These are phyloP conservation scores for Penicillium sp. DNA, from an alignment of 2,329 filamentous ascomycete genomes.

Conservation along the genomic window DNA sequence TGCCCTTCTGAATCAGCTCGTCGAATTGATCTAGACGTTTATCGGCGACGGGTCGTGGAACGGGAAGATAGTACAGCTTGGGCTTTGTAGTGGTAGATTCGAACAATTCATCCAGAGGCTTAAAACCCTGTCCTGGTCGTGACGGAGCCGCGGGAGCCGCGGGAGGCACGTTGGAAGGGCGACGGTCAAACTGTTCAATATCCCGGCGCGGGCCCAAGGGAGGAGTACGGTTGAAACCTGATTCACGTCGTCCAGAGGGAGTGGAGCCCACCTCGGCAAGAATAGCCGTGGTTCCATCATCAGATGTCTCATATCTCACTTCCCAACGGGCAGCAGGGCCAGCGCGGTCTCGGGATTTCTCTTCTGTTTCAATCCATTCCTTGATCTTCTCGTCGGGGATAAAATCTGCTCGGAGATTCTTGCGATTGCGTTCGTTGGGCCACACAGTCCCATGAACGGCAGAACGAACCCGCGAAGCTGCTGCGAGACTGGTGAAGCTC, in stretches of 20 bases:
- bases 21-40: conserved; percentile 64
- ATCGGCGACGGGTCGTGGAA: conserved; percentile 62
- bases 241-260: conserved; percentile 29
- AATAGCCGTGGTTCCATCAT: conserved; percentile 57
- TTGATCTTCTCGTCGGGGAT: conserved; percentile 71
- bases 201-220: conserved; percentile 29
- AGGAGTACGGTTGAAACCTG: conserved; percentile 32
- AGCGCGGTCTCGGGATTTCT: conserved; percentile 48
- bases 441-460: conserved; percentile 76
- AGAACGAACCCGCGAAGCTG: conserved; percentile 73
- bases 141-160: conserved; percentile 21
- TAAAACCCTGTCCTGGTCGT: conserved; percentile 48
- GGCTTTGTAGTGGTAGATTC: conserved; percentile 61
- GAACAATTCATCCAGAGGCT: conserved; percentile 62
- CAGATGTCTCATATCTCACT: conserved; percentile 64
- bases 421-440: conserved; percentile 83
- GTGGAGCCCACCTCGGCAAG: conserved; percentile 53
- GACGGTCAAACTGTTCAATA: conserved; percentile 23
- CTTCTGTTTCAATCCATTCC: conserved; percentile 72
- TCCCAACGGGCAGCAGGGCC: conserved; percentile 63
- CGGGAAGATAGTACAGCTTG: conserved; percentile 65
- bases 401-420: conserved; percentile 85
- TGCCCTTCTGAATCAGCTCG: conserved; percentile 41
- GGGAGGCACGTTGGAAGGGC: conserved; percentile 27
- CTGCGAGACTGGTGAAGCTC: conserved; percentile 65